Percentiles rank a stretch among this genome's conserved stretches.
phyloP scores from a whole-genome alignment of 768 basidiomycete species.

The Leccinum longicurvipes region DNA sequence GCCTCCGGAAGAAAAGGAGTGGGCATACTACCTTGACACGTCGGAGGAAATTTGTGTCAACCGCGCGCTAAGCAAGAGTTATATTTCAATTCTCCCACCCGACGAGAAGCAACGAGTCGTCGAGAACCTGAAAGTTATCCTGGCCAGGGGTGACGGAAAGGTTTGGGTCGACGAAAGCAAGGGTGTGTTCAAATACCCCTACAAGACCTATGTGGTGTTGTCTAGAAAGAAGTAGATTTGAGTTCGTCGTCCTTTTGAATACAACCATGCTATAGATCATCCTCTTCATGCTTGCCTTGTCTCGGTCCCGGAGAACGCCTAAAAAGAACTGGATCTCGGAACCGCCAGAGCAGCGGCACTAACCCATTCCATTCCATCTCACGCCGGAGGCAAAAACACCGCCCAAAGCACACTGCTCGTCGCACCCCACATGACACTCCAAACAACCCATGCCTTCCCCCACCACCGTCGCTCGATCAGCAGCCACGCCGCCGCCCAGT shows the following conservation, averaged over 20 bases:
- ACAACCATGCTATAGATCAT: neutral
- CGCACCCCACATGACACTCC: conserved; percentile 76
- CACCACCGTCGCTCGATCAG: conserved; percentile 44
- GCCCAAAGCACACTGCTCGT: conserved; percentile 75
- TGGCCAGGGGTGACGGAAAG: conserved; percentile 57
- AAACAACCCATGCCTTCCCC: conserved; percentile 67
- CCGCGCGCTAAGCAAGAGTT: conserved; percentile 80
- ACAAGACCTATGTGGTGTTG: conserved; percentile 63
- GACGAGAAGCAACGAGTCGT: conserved; percentile 55
- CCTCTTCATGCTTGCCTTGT: neutral
- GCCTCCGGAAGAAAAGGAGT: conserved; percentile 53
- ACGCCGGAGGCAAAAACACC: conserved; percentile 90
- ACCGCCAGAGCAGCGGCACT: neutral
- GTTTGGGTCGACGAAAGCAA: conserved; percentile 72
- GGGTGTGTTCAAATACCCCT: conserved; percentile 79
- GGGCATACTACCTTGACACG: conserved; percentile 49
- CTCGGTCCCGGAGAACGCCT: neutral
- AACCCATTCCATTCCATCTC: conserved; percentile 8
- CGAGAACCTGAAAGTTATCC: conserved; percentile 49
- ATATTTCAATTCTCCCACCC: conserved; percentile 62
- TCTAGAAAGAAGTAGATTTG: conserved; percentile 38
- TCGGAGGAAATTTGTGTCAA: conserved; percentile 58
- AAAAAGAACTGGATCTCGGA: neutral
- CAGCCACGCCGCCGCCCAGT: conserved; percentile 83
- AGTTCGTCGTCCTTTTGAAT: neutral